Percentiles rank a stretch among this genome's conserved stretches.
These are phyloP conservation scores for Pseudozyma hubeiensis DNA, from an alignment of 1,284 basidiomycete species.

Conservation along the genomic window DNA sequence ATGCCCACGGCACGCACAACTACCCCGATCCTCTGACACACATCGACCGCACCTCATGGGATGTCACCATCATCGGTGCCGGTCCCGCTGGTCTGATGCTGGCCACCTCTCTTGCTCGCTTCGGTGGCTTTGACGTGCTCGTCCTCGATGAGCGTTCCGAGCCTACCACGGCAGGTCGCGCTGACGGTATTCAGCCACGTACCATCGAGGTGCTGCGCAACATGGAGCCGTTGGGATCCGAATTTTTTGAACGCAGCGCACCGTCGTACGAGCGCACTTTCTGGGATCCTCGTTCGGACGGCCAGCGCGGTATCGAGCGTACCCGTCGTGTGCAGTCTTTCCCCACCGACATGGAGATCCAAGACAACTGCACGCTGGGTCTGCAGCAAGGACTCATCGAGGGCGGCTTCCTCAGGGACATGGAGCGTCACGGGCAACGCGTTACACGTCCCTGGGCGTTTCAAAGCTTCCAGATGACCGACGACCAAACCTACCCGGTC, in stretches of 20 bases:
- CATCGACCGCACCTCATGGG: slow-evolving; percentile 57
- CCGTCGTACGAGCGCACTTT: slow-evolving; percentile 70
- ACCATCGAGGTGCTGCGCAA: slow-evolving; percentile 76
- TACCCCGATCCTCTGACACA: slow-evolving; percentile 55
- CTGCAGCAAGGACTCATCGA: slow-evolving; percentile 71
- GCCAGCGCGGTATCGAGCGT: slow-evolving; percentile 65
- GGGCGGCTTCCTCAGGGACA: slow-evolving; percentile 68
- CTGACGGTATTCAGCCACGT: slow-evolving; percentile 70
- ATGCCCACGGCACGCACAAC: slow-evolving; percentile 59
- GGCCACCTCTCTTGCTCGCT: slow-evolving; percentile 59
- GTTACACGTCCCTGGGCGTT: slow-evolving; percentile 67
- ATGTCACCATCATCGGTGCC: slow-evolving; percentile 64
- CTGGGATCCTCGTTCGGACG: slow-evolving; percentile 68
- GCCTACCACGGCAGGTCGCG: slow-evolving; percentile 69
- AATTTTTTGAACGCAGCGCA: slow-evolving; percentile 61
- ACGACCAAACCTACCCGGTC: slow-evolving; percentile 53
- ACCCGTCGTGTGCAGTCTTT: slow-evolving; percentile 69
- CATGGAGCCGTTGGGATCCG: slow-evolving; percentile 67
- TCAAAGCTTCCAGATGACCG: slow-evolving; percentile 54
- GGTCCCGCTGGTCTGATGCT: slow-evolving; percentile 67
- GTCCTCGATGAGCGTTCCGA: slow-evolving; percentile 68
- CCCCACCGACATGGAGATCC: slow-evolving; percentile 70
- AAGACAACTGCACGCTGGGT: slow-evolving; percentile 70
- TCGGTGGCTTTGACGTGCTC: slow-evolving; percentile 62
- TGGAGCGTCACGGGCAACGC: slow-evolving; percentile 66